phyloP scores from a whole-genome alignment of 2,329 filamentous ascomycete species.

The Epichloe sylvatica region DNA sequence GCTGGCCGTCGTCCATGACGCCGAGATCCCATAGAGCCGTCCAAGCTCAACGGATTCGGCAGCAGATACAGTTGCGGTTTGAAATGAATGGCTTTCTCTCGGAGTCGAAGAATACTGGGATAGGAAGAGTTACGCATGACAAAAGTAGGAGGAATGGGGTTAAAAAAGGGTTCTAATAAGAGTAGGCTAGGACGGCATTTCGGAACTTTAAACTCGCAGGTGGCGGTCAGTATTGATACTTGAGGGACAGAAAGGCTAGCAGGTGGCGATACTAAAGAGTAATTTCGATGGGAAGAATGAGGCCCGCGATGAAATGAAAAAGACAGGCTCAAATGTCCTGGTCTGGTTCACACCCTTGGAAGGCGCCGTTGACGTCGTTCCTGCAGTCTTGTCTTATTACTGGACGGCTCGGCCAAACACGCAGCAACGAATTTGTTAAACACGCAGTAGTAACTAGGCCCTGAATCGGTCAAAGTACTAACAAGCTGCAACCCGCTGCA shows the following conservation, averaged over 20 bases:
- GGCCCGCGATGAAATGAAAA: not conserved
- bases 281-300: not conserved
- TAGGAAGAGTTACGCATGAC: not conserved
- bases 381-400: not conserved
- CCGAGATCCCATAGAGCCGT: not conserved
- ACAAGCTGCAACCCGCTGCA: too few species aligned
- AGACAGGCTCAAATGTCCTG: not conserved
- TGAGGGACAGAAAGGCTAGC: not conserved
- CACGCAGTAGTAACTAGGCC: too few species aligned
- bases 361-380: not conserved
- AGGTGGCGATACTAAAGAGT: not conserved
- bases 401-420: not conserved
- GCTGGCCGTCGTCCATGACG: conserved; percentile 29
- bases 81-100: not conserved
- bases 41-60: not conserved
- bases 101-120: not conserved
- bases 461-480: too few species aligned
- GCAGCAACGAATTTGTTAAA: too few species aligned
- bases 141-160: not conserved
- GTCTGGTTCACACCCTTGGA: not conserved
- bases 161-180: not conserved
- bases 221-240: not conserved
- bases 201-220: not conserved
- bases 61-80: not conserved
- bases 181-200: not conserved